Percentiles rank a stretch among this genome's conserved stretches.
Evolutionary conservation across 805 yeast genomes (phyloP).

Genomic region (Starmerella geochares): DNA sequence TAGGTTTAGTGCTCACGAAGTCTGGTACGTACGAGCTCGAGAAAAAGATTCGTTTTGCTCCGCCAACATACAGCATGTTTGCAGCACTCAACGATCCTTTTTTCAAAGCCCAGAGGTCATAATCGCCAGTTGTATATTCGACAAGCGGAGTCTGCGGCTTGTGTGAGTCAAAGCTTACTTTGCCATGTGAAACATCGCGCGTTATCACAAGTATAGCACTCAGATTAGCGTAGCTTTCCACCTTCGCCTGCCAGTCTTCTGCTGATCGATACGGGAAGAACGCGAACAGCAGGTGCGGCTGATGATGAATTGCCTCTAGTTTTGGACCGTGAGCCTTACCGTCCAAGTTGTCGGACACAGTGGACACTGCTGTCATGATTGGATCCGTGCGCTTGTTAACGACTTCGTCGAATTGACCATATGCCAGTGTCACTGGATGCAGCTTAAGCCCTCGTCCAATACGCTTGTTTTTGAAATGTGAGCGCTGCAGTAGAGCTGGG

Average conservation of each 20-base stretch:
- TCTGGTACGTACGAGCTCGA: conserved; percentile 32
- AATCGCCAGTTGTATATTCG: conserved; percentile 36
- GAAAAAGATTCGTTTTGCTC: conserved; percentile 38
- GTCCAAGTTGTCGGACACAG: conserved; percentile 41
- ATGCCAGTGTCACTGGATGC: conserved; percentile 39
- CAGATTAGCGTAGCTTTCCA: conserved; percentile 34
- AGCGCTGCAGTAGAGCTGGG: conserved; percentile 39
- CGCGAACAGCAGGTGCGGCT: conserved; percentile 36
- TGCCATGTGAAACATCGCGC: conserved; percentile 36
- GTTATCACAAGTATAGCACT: conserved; percentile 38
- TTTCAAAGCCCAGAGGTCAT: conserved; percentile 36
- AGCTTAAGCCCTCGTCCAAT: conserved; percentile 44
- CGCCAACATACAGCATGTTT: conserved; percentile 41
- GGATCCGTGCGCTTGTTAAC: conserved; percentile 37
- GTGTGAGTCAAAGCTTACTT: conserved; percentile 31
- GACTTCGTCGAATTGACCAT: conserved; percentile 38
- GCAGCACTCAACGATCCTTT: conserved; percentile 36
- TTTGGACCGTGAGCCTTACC: conserved; percentile 46
- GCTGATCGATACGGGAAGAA: conserved; percentile 39
- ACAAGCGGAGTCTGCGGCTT: conserved; percentile 32
- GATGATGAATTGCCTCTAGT: conserved; percentile 41
- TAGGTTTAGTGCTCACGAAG: conserved; percentile 32
- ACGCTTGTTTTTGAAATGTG: conserved; percentile 42
- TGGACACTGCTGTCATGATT: conserved; percentile 42
- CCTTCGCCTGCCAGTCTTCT: conserved; percentile 30